Percentiles rank a stretch among this genome's conserved stretches.
Conservation (phyloP, 345 rosid genomes). For the Acer saccharum region DNA sequence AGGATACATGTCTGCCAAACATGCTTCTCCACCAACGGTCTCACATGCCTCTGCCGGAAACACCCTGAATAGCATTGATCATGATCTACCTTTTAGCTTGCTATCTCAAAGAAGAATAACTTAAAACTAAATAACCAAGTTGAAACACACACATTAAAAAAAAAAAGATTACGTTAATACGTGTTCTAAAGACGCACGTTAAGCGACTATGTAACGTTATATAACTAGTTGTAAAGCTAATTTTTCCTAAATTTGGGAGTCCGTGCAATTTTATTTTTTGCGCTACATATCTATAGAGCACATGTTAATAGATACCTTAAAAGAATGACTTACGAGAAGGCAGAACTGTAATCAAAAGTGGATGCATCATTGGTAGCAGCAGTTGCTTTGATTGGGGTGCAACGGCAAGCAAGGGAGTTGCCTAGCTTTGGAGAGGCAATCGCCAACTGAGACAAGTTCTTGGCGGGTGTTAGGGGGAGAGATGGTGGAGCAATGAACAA, state of each 20-base stretch:
- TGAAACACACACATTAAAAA: neutral
- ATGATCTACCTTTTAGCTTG: neutral
- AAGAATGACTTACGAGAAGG: constrained; percentile 43
- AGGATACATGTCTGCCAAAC: constrained; percentile 65
- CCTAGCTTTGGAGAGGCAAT: constrained; percentile 22
- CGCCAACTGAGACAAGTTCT: constrained; percentile 15
- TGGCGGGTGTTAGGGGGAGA: constrained; percentile 27
- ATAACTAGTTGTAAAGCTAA: no score
- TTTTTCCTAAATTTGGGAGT: no score
- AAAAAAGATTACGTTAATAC: neutral
- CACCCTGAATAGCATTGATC: constrained; percentile 36
- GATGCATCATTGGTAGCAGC: constrained; percentile 31
- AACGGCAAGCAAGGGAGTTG: neutral
- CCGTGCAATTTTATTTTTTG: no score
- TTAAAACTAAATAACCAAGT: neutral
- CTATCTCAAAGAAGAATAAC: neutral
- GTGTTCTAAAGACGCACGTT: no score
- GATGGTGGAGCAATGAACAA: constrained; percentile 29
- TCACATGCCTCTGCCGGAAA: constrained; percentile 90
- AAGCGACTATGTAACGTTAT: no score
- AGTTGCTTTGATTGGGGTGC: constrained; percentile 33
- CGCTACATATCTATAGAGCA: no score
- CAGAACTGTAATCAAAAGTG: constrained; percentile 55
- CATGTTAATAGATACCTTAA: no score
- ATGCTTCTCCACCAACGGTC: constrained; percentile 67